phyloP scores from a whole-genome alignment of 352 stramenopile species.

The Globisporangium emineosum region DNA sequence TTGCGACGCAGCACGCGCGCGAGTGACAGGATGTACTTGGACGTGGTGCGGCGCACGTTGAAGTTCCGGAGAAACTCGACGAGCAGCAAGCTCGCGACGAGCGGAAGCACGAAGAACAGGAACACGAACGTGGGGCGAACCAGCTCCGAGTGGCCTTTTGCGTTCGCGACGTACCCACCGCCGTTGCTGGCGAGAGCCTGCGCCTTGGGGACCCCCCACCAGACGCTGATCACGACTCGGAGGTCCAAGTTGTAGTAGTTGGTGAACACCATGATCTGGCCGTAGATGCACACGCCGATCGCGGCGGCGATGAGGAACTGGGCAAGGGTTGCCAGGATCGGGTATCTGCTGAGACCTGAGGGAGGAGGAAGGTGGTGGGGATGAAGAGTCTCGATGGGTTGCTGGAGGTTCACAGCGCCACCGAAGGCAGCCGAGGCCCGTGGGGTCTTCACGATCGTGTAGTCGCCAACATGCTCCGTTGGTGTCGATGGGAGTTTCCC shows the following conservation, averaged over 20 bases:
- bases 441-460: slow-evolving; percentile 8
- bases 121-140: slow-evolving; percentile 50
- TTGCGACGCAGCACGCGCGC: slow-evolving; percentile 43
- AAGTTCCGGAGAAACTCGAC: slow-evolving; percentile 35
- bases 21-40: slow-evolving; percentile 25
- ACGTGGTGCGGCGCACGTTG: slow-evolving; percentile 35
- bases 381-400: background rate
- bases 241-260: slow-evolving; percentile 14
- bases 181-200: slow-evolving; percentile 7
- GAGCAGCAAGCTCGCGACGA: slow-evolving; percentile 35
- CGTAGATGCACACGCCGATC: slow-evolving; percentile 12
- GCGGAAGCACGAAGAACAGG: slow-evolving; percentile 36
- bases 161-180: slow-evolving; percentile 1
- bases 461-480: slow-evolving; percentile 4
- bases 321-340: slow-evolving; percentile 3
- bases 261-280: slow-evolving; percentile 17
- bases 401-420: background rate
- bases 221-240: slow-evolving; percentile 9
- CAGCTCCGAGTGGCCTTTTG: slow-evolving; percentile 33
- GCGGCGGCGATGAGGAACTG: slow-evolving; percentile 9
- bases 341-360: background rate
- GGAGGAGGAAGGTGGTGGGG: background rate
- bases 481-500: background rate
- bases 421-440: background rate
- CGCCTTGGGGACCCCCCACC: slow-evolving; percentile 13